Percentiles rank a stretch among this genome's conserved stretches.
Conservation (phyloP, 805 yeast genomes). For the Kluyveromyces starmeri region DNA sequence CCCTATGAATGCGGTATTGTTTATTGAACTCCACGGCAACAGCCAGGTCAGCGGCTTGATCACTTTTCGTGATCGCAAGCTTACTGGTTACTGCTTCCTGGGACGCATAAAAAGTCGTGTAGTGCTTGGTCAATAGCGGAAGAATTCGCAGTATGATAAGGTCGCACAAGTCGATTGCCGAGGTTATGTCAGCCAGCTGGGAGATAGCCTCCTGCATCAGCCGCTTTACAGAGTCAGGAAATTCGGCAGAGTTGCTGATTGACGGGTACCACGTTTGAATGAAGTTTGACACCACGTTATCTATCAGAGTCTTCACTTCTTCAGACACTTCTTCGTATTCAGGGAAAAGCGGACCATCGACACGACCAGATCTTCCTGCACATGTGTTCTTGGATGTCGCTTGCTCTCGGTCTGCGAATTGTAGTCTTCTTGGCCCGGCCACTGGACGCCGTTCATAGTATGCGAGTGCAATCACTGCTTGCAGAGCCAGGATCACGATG, state of each 20-base stretch:
- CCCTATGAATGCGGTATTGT: slow-evolving; percentile 46
- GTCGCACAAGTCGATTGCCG: slow-evolving; percentile 42
- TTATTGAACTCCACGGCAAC: slow-evolving; percentile 34
- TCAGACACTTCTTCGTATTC: slow-evolving; percentile 5
- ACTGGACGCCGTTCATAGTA: no score
- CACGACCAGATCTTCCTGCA: no score
- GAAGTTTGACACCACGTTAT: slow-evolving; percentile 43
- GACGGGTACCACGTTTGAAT: slow-evolving; percentile 46
- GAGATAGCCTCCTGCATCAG: slow-evolving; percentile 37
- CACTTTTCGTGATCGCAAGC: slow-evolving; percentile 23
- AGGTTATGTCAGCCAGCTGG: slow-evolving; percentile 36
- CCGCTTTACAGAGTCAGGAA: slow-evolving; percentile 33
- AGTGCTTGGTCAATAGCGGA: slow-evolving; percentile 62
- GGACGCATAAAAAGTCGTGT: slow-evolving; percentile 40
- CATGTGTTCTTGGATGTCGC: no score
- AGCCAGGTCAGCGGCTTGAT: slow-evolving; percentile 32
- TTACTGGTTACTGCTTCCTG: slow-evolving; percentile 26
- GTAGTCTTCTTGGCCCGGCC: no score
- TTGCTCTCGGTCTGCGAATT: no score
- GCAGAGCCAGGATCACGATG: no score
- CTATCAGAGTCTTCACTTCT: slow-evolving; percentile 37
- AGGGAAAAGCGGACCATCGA: neutral
- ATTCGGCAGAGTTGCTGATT: slow-evolving; percentile 30
- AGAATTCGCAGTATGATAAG: slow-evolving; percentile 48
- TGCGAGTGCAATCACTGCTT: no score